Base-by-base conservation (phyloP, 1,139 yeast species). In the Eremothecium coryli region DNA sequence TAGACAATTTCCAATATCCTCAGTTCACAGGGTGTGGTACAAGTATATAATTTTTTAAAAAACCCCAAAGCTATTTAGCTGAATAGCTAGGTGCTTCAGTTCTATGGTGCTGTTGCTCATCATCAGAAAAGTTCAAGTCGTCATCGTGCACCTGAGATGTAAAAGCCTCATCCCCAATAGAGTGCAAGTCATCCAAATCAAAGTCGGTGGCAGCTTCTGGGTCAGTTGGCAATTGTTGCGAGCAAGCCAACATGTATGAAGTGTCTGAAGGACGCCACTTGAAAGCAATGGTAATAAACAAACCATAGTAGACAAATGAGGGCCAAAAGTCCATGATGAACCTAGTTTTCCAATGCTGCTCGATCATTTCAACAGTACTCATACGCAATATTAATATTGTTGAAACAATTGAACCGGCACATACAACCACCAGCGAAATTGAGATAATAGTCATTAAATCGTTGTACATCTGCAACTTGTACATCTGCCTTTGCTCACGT, bases 231-330 rank as follows among this genome's bases (percentile, higher is more conserved):
- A 90, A 66, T 62, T 93, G 97, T 39, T 85, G 86, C 3, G 96
- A 85, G 48, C 88, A 88, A 13, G 97, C 98, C 56, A 90, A 73
- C 73, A 93, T 78, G 52, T 88, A 81, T 44, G 95, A 86, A 27
- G 95, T 85, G 50, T 82, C 94, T 0, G 97, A 88, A 32, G 98
- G 98, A 60, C 98, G 76, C 98, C 98, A 93, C 45, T 90, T 73
- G 67, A 86, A 77, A 9, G 95, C 84, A 47, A 93, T 69, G 5
- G 88, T 75, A 54, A 82, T 71, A 58, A 90, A 88, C 31, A 88
- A 88, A 31, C 78, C 61, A 54, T 82, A 85, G 62, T 85, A 93
- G 11, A 88, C 80, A 30, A 85, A 71, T 40, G 94, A 78, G 25
- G 96, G 94, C 95, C 98, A 86, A 62, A 93, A 93, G 49, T 90